Percentiles rank a stretch among this genome's conserved stretches.
phyloP scores from a whole-genome alignment of 106 monocot species.

The Apostasia shenzhenica region DNA sequence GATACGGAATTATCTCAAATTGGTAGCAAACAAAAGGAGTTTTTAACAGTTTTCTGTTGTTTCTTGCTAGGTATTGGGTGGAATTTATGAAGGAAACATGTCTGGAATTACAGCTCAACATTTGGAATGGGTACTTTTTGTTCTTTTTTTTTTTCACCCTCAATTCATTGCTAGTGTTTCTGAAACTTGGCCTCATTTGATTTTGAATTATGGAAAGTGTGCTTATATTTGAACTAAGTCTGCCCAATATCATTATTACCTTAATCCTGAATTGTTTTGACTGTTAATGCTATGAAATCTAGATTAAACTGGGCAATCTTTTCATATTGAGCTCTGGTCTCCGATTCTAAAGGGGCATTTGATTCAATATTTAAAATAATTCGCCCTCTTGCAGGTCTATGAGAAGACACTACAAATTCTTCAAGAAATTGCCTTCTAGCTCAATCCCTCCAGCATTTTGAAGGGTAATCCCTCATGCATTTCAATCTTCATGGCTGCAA shows the following conservation, averaged over 20 bases:
- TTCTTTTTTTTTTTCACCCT: background rate
- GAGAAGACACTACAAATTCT: slow-evolving; percentile 86
- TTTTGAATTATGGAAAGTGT: too few species aligned
- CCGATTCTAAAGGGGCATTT: too few species aligned
- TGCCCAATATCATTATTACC: too few species aligned
- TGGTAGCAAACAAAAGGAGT: background rate
- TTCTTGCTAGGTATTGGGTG: slow-evolving; percentile 64
- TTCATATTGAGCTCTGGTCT: too few species aligned
- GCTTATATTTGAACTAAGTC: too few species aligned
- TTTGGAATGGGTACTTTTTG: slow-evolving; percentile 78
- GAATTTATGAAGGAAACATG: slow-evolving; percentile 68
- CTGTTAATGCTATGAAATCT: background rate
- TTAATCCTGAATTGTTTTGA: background rate
- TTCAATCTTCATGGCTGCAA: too few species aligned
- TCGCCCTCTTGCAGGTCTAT: slow-evolving; percentile 50
- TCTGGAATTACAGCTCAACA: slow-evolving; percentile 95
- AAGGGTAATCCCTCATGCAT: too few species aligned
- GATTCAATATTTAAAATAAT: too few species aligned
- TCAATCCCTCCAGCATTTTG: too few species aligned
- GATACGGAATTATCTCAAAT: too few species aligned
- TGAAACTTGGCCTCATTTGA: too few species aligned
- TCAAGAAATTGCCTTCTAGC: slow-evolving; percentile 73
- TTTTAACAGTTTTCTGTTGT: background rate
- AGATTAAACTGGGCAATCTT: background rate
- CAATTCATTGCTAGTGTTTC: too few species aligned